A percentile compares a stretch with the other conserved stretches of the same genome.
These are phyloP conservation scores for Aspergillus fumigatus DNA, from an alignment of 2,329 filamentous ascomycete species.

Conservation along the genomic window DNA sequence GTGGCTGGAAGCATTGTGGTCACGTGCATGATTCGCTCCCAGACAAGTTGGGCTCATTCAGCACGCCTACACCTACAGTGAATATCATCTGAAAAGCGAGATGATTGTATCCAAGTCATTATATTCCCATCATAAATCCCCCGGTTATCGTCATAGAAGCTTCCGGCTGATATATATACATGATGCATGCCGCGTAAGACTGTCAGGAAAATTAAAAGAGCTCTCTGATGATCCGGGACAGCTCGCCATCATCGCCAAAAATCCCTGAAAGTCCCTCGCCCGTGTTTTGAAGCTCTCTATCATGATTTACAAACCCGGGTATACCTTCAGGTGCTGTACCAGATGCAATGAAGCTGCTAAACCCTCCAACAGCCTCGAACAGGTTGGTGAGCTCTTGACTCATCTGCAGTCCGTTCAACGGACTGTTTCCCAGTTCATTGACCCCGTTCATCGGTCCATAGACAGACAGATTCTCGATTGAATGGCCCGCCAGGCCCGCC, in stretches of 20 bases:
- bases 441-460: slow-evolving; percentile 39
- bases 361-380: slow-evolving; percentile 60
- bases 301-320: slow-evolving; percentile 33
- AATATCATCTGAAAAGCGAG: neutral
- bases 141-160: neutral
- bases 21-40: slow-evolving; percentile 1
- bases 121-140: neutral
- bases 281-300: slow-evolving; percentile 39
- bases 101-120: neutral
- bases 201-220: slow-evolving; percentile 44
- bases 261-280: slow-evolving; percentile 42
- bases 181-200: neutral
- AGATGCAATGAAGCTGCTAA: slow-evolving; percentile 37
- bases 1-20: neutral
- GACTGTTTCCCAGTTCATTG: slow-evolving; percentile 48
- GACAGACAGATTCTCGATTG: slow-evolving; percentile 53
- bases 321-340: slow-evolving; percentile 33
- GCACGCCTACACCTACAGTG: neutral
- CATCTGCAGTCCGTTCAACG: slow-evolving; percentile 56
- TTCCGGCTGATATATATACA: neutral
- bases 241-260: slow-evolving; percentile 55
- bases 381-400: slow-evolving; percentile 57
- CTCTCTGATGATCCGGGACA: slow-evolving; percentile 56
- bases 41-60: neutral
- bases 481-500: slow-evolving; percentile 61